Conservation (phyloP, 192 early-diverging fungal genomes). For the Gamsiella multidivaricata region DNA sequence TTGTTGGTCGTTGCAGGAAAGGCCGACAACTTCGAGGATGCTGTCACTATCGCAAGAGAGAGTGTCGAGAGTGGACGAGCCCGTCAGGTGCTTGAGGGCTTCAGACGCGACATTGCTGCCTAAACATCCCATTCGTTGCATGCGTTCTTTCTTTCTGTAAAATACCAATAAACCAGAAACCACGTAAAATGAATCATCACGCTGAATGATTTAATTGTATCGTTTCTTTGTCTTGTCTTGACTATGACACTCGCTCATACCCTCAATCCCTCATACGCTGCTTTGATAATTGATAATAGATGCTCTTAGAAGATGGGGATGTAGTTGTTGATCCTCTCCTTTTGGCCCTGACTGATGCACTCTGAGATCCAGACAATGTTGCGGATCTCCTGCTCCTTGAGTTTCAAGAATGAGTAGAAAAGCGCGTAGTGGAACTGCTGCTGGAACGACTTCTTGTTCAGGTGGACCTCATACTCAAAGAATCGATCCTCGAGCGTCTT, state of each 20-base stretch:
- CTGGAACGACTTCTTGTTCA: slow-evolving; percentile 93
- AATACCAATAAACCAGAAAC: not conserved
- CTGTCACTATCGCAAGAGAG: slow-evolving; percentile 78
- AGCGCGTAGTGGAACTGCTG: slow-evolving; percentile 98
- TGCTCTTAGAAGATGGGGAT: slow-evolving; percentile 86
- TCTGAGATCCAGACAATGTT: slow-evolving; percentile 99
- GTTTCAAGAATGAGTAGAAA: slow-evolving; percentile 94
- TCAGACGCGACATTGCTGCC: no score
- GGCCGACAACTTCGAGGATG: slow-evolving; percentile 77
- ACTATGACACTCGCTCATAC: no score
- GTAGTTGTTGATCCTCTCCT: slow-evolving; percentile 94
- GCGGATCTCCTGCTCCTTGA: slow-evolving; percentile 98
- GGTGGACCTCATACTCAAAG: slow-evolving; percentile 93
- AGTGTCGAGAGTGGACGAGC: slow-evolving; percentile 81
- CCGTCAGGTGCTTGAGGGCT: slow-evolving; percentile 69
- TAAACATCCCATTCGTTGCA: slow-evolving; percentile 27
- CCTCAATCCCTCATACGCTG: no score
- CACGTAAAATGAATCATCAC: no score
- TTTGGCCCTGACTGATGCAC: slow-evolving; percentile 98
- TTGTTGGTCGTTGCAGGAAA: slow-evolving; percentile 84
- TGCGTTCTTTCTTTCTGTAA: not conserved
- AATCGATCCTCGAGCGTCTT: slow-evolving; percentile 93
- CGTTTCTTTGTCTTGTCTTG: no score
- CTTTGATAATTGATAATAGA: not conserved
- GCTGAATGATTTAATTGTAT: no score